Base-by-base conservation (phyloP, 1,284 basidiomycete species). In the Schizophyllum commune region DNA sequence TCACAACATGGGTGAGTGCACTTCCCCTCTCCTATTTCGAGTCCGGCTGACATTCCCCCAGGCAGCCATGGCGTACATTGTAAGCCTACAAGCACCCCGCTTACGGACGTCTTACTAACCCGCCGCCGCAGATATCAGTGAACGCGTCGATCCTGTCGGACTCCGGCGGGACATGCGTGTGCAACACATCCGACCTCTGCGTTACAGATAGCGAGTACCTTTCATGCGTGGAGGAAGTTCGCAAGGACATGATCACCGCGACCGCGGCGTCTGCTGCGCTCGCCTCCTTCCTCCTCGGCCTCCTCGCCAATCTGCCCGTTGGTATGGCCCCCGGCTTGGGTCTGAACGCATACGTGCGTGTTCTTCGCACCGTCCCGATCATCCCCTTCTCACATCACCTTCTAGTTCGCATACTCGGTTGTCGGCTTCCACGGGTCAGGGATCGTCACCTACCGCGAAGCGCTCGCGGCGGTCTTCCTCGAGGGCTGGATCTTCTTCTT, bases 401-500 rank as follows among this genome's bases (percentile, higher is more conserved):
- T 60, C 1, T 63, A 94, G 87, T 94, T 96, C 72, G 82, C 93
- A 19, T 94, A 92, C 75, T 92, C 91, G 19, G 85, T 95, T 53
- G 93, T 95, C 55, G 93, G 93, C 7, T 88, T 85, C 73, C 86
- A 92, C 66, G 91, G 91, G 8, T 79, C 81, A 21, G 93, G 93
- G 20, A 80, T 83, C 57, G 86, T 94, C 66, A 80, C 84, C 2
- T 96, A 93, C 72, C 78, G 81, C 20, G 88, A 94, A 73, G 93
- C 93, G 0, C 80, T 95, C n/a, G 86, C 88, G 15, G 93, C 93
- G 32, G 90, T 95, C 58, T 96, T 93, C 74, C 78, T 94, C 64
- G 91, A 93, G 78, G 91, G 93, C 83, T 91, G 92, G 86, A 76
- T 96, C 56, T 96, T 96, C 79, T 83, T 95, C 66, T 68, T 88